Base-by-base conservation (phyloP, 2,329 filamentous ascomycete species). In the Hypoxylon sp. region DNA sequence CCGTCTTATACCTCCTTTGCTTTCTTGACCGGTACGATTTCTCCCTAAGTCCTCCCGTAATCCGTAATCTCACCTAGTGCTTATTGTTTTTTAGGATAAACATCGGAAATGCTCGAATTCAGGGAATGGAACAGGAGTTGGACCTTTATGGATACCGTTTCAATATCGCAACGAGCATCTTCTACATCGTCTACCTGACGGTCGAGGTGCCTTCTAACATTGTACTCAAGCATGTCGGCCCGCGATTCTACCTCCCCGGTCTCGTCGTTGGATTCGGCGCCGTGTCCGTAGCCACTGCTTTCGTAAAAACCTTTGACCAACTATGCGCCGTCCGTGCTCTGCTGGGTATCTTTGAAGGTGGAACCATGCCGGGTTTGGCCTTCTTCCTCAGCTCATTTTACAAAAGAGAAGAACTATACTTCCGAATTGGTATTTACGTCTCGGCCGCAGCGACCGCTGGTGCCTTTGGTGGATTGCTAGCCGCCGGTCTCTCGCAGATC, bases 301-400 rank as follows among this genome's bases (percentile, higher is more conserved):
- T 87, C 65, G 82, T 85, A 20, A 74, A 74, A 3, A 79, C 76
- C 46, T 85, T 82, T 56, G 71, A 73, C 15, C 79, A 81, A 15
- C 77, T 87, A 2, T 75, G 84, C 58, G 80, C 73, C 3, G 78
- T 80, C 3, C 79, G 85, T 32, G 78, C 81, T 3, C 76, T 85
- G 19, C 75, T 87, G 2, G 85, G 85, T 10, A 68, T 86, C 4
- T 85, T 85, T 39, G 85, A 87, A 70, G 85, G 84, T 24, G 85
- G 85, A 59, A 81, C 84, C 10, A 85, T 87, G 80, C 85, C 85
- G 41, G 84, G 84, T 8, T 80, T 86, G 65, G 82, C 84, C 17
- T 87, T 86, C 70, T 85, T 83, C 71, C 80, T 87, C 10, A 82
- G 80, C 56, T 82, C 79, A 52, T 87, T 86, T 71, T 87, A 87